Conservation (phyloP, 805 yeast species). For the Kuraishia borneana region DNA sequence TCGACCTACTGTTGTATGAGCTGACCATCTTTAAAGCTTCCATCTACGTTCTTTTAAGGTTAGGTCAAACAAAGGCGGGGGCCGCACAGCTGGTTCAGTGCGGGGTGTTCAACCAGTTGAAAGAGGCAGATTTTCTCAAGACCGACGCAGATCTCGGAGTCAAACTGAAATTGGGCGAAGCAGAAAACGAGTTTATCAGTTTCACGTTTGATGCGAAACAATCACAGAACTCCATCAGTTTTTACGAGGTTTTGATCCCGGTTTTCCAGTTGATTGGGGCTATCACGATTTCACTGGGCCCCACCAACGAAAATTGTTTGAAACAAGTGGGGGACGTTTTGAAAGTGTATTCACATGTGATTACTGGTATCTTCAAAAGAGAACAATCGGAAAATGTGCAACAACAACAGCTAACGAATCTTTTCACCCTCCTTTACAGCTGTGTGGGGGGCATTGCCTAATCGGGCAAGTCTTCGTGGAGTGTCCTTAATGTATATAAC, state of each 20-base stretch:
- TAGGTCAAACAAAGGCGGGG: constrained; percentile 70
- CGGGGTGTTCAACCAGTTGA: constrained; percentile 56
- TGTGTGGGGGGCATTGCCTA: constrained; percentile 6
- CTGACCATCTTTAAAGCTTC: constrained; percentile 68
- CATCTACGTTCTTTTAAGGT: constrained; percentile 54
- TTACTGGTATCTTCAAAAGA: constrained; percentile 35
- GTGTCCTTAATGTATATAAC: neutral
- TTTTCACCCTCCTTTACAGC: constrained; percentile 17
- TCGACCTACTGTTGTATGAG: constrained; percentile 56
- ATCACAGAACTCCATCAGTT: constrained; percentile 24
- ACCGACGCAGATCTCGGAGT: constrained; percentile 78
- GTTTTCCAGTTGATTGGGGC: constrained; percentile 64
- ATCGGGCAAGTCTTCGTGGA: neutral
- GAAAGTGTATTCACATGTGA: constrained; percentile 38
- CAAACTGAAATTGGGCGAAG: constrained; percentile 28
- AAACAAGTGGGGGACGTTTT: constrained; percentile 40
- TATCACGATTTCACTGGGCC: constrained; percentile 63
- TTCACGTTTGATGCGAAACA: neutral
- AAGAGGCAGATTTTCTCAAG: constrained; percentile 40
- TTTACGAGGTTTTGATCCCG: constrained; percentile 61
- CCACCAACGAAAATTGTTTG: constrained; percentile 53
- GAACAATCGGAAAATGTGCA: constrained; percentile 10
- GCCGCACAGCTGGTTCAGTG: constrained; percentile 67
- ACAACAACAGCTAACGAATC: constrained; percentile 12
- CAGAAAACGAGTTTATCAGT: constrained; percentile 3